These are phyloP conservation scores for Fusarium redolens DNA, from an alignment of 2,329 filamentous ascomycete species.

Conservation along the genomic window DNA sequence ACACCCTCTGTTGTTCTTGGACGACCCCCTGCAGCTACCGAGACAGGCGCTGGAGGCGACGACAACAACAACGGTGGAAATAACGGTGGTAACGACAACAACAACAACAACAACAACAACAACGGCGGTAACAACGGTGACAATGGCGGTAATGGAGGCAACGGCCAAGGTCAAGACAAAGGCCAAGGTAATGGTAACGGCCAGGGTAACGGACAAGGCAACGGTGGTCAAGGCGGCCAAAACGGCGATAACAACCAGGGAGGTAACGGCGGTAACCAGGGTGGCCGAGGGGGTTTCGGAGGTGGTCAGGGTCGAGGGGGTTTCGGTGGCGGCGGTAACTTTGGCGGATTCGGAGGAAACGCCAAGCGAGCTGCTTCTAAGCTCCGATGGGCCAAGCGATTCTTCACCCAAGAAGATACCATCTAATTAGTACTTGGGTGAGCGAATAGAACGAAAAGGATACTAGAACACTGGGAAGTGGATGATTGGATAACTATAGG, in stretches of 20 bases:
- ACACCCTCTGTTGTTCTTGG: conserved; percentile 47
- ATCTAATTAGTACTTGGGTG: not conserved
- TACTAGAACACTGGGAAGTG: not conserved
- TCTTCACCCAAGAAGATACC: not conserved
- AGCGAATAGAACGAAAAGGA: not conserved
- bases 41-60: conserved; percentile 5
- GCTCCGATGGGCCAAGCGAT: conserved; percentile 28
- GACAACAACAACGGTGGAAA: conserved; percentile 10
- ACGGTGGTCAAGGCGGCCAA: not conserved
- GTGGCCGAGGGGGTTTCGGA: not conserved
- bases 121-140: not conserved
- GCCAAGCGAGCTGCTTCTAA: conserved; percentile 18
- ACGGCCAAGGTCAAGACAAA: not conserved
- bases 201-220: not conserved
- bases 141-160: not conserved
- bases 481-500: not conserved
- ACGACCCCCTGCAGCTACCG: conserved; percentile 3
- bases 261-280: not conserved
- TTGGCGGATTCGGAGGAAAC: conserved; percentile 23
- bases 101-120: not conserved
- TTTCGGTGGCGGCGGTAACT: not conserved
- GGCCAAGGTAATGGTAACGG: not conserved
- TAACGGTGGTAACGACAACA: not conserved
- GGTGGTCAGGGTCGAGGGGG: not conserved
- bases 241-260: not conserved